Conservation (phyloP, 192 early-diverging fungal species). For the Borealophlyctis nickersoniae region DNA sequence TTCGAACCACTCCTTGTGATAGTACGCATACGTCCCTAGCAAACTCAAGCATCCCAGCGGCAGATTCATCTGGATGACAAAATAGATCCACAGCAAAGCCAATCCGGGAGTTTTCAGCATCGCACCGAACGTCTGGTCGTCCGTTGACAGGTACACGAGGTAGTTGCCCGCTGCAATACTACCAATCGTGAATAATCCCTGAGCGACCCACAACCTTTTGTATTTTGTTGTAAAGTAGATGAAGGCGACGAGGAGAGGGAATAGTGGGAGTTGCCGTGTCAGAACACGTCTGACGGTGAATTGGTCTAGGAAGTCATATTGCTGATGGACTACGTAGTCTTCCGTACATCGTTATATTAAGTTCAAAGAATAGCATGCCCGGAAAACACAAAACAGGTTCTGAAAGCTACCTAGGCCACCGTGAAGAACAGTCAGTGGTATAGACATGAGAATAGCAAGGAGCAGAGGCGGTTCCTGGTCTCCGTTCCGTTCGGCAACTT, state of each 20-base stretch:
- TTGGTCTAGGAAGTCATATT: slow-evolving; percentile 22
- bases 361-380: too few relatives aligned
- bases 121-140: slow-evolving; percentile 29
- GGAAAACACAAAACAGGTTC: too few relatives aligned
- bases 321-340: slow-evolving; percentile 37
- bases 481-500: slow-evolving; percentile 13
- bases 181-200: slow-evolving; percentile 20
- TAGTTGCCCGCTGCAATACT: slow-evolving; percentile 16
- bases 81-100: slow-evolving; percentile 37
- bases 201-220: slow-evolving; percentile 1
- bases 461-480: slow-evolving; percentile 8
- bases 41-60: slow-evolving; percentile 14
- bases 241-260: slow-evolving; percentile 17
- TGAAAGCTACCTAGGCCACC: too few relatives aligned
- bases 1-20: slow-evolving; percentile 9
- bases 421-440: slow-evolving; percentile 30
- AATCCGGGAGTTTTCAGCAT: slow-evolving; percentile 38
- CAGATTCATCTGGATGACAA: slow-evolving; percentile 34
- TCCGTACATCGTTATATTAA: too few relatives aligned
- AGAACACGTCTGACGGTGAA: slow-evolving; percentile 19
- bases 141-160: slow-evolving; percentile 16
- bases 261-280: slow-evolving; percentile 17
- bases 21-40: slow-evolving; percentile 12
- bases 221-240: slow-evolving; percentile 22
- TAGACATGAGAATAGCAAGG: slow-evolving; percentile 23